Evolutionary conservation across 352 stramenopile species (phyloP).

Genomic region (Pythium sukuiense): DNA sequence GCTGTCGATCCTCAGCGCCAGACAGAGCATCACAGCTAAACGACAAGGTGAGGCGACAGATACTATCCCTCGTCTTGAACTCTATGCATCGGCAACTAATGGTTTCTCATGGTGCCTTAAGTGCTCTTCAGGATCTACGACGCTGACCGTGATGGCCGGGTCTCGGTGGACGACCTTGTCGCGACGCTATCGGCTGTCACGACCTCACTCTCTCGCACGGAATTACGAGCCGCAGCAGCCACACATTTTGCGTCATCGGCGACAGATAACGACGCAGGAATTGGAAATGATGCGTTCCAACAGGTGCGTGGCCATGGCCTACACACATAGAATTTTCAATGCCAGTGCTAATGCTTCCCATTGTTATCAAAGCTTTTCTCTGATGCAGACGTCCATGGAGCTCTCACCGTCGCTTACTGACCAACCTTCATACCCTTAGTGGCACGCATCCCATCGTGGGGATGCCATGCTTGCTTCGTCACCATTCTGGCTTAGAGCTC

Average conservation of each 20-base stretch:
- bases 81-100: not conserved
- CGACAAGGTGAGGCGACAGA: slow-evolving; percentile 9
- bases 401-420: slow-evolving; percentile 25
- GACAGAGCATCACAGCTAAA: slow-evolving; percentile 38
- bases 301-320: slow-evolving; percentile 2
- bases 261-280: not conserved
- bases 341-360: not conserved
- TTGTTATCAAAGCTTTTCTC: slow-evolving; percentile 19
- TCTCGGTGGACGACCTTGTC: slow-evolving; percentile 38
- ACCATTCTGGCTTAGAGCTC: not conserved
- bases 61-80: not conserved
- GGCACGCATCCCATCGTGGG: too few species aligned
- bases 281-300: slow-evolving; percentile 14
- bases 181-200: slow-evolving; percentile 20
- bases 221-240: slow-evolving; percentile 3
- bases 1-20: slow-evolving; percentile 38
- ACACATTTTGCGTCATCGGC: slow-evolving; percentile 16
- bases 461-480: not conserved
- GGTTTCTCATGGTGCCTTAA: not conserved
- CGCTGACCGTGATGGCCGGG: slow-evolving; percentile 28
- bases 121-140: slow-evolving; percentile 52
- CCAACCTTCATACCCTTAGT: not conserved
- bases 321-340: too few species aligned
- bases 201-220: slow-evolving; percentile 6
- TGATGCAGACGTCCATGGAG: slow-evolving; percentile 22